Evolutionary conservation across 2,329 filamentous ascomycete genomes (phyloP).

Genomic region (Nemania sp.): DNA sequence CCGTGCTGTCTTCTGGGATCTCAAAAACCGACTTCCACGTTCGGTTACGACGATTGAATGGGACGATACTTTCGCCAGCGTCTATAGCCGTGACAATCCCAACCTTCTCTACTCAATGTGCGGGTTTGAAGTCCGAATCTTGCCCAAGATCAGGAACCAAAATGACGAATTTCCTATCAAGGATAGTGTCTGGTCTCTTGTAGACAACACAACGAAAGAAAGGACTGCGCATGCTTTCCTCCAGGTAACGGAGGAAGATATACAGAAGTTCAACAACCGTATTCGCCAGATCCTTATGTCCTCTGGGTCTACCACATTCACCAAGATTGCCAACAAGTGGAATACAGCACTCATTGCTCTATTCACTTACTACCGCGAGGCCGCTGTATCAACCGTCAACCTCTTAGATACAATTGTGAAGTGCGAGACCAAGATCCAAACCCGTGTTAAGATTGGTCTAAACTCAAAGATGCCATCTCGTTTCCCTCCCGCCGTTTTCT

Average conservation of each 20-base stretch:
- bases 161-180: constrained; percentile 97
- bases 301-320: constrained; percentile 98
- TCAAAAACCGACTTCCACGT: constrained; percentile 94
- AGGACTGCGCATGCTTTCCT: constrained; percentile 96
- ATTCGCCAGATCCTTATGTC: constrained; percentile 99
- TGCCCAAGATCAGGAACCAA: constrained; percentile 92
- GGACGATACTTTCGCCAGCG: constrained; percentile 98
- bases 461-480: constrained; percentile 99
- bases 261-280: constrained; percentile 98
- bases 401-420: constrained; percentile 98
- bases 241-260: constrained; percentile 96
- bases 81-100: constrained; percentile 97
- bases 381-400: constrained; percentile 92
- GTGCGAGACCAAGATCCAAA: constrained; percentile 99
- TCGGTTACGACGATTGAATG: constrained; percentile 98
- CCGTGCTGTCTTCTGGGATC: constrained; percentile 96
- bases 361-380: constrained; percentile 98
- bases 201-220: constrained; percentile 96
- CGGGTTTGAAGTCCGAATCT: constrained; percentile 93
- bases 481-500: constrained; percentile 98
- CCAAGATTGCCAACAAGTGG: constrained; percentile 99
- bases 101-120: constrained; percentile 98
- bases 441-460: constrained; percentile 94
- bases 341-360: constrained; percentile 96
- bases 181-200: constrained; percentile 96